These are phyloP conservation scores for Areca catechu DNA, from an alignment of 176 grass and related monocot genomes.

Conservation along the genomic window DNA sequence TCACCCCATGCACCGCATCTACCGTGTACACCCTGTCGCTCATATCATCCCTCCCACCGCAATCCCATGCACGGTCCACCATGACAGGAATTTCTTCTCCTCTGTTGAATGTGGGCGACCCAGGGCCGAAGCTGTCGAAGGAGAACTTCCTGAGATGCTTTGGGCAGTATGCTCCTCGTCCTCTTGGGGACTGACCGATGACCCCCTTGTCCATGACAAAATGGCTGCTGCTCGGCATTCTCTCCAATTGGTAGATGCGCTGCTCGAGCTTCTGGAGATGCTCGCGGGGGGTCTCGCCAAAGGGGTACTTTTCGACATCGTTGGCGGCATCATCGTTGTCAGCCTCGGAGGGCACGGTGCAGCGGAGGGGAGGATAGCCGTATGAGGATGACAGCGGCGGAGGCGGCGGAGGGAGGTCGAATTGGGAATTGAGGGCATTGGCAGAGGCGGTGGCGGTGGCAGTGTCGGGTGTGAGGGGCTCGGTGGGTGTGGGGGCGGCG, in stretches of 20 bases:
- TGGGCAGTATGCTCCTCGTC: background rate
- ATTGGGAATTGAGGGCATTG: too few species aligned
- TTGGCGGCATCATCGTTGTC: conserved; percentile 7
- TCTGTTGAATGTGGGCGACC: background rate
- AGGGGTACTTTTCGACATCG: conserved; percentile 23
- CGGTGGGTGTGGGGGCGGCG: background rate
- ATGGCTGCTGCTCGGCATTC: conserved; percentile 7
- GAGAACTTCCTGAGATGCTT: conserved; percentile 21
- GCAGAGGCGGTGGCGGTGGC: background rate
- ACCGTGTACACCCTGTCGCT: conserved; percentile 51
- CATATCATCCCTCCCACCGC: conserved; percentile 16
- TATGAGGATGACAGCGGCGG: conserved; percentile 32
- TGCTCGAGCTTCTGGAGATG: background rate
- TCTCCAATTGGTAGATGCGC: conserved; percentile 37
- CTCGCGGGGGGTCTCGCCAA: conserved; percentile 2
- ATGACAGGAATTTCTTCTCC: conserved; percentile 24
- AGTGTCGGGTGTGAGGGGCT: conserved; percentile 10
- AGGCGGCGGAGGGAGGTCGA: conserved; percentile 50
- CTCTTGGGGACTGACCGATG: conserved; percentile 24
- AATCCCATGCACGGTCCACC: conserved; percentile 3
- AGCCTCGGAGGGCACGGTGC: background rate
- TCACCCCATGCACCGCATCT: conserved; percentile 46
- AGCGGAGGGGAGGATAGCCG: conserved; percentile 8
- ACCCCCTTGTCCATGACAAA: conserved; percentile 5
- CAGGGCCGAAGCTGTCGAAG: conserved; percentile 4